A percentile compares a stretch with the other conserved stretches of the same genome.
phyloP scores from a whole-genome alignment of 2,329 filamentous ascomycete genomes.

The Monilinia aucupariae region DNA sequence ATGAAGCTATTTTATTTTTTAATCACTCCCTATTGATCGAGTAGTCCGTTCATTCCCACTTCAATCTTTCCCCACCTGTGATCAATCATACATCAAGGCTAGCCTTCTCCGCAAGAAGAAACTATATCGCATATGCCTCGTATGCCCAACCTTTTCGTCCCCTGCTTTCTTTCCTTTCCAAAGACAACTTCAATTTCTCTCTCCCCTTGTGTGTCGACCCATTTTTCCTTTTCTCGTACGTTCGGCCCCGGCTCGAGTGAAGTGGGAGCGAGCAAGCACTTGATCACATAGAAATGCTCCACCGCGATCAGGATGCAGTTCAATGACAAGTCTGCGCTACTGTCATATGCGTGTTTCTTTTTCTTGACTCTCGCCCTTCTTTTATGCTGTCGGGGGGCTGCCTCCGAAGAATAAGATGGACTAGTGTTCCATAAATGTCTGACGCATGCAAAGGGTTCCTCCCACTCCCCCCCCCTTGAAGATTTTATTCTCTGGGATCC shows the following conservation, averaged over 20 bases:
- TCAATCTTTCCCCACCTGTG: too few species aligned
- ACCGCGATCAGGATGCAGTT: too few species aligned
- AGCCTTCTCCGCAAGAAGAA: neutral
- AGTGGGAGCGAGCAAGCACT: too few species aligned
- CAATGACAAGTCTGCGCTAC: too few species aligned
- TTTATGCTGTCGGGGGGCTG: neutral
- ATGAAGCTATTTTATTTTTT: too few species aligned
- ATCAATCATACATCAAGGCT: too few species aligned
- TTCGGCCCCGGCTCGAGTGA: too few species aligned
- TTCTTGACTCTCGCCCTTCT: neutral
- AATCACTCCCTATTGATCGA: neutral
- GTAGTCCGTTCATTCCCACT: too few species aligned
- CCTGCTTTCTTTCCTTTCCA: neutral
- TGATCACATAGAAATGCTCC: too few species aligned
- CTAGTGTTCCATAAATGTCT: too few species aligned
- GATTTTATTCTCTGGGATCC: neutral
- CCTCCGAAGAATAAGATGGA: neutral
- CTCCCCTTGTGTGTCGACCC: too few species aligned
- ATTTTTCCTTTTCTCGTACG: too few species aligned
- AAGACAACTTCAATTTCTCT: neutral
- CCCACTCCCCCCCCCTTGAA: neutral
- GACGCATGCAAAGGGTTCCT: neutral
- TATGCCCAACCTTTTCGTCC: neutral
- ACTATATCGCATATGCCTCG: neutral
- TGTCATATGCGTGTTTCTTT: neutral